These are phyloP conservation scores for Hyphopichia wangnamkhiaoensis DNA, from an alignment of 1,139 yeast species.

Conservation along the genomic window DNA sequence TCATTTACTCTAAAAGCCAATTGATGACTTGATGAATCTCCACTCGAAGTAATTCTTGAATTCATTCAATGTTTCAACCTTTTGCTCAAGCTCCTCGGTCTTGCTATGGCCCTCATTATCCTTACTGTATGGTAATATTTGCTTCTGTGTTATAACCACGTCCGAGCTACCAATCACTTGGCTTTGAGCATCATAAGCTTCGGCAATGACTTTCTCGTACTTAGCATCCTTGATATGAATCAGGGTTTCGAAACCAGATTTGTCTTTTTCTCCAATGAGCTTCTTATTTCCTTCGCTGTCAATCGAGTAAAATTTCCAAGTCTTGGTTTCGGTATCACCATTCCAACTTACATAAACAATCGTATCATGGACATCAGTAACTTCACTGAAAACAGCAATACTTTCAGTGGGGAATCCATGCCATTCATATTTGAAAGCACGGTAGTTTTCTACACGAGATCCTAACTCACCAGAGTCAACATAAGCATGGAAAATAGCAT, in stretches of 20 bases:
- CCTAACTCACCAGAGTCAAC: slow-evolving; percentile 32
- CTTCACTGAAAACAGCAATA: slow-evolving; percentile 26
- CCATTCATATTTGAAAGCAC: slow-evolving; percentile 41
- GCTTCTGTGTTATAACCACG: slow-evolving; percentile 1
- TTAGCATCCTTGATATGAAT: slow-evolving; percentile 10
- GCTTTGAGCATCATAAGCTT: slow-evolving; percentile 21
- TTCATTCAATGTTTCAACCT: no score
- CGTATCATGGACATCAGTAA: slow-evolving; percentile 16
- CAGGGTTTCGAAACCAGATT: slow-evolving; percentile 31
- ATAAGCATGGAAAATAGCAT: slow-evolving; percentile 34
- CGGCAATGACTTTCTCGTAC: slow-evolving; percentile 17
- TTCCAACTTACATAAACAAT: slow-evolving; percentile 37
- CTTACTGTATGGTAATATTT: background rate
- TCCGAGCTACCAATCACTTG: slow-evolving; percentile 14
- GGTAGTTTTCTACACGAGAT: slow-evolving; percentile 28
- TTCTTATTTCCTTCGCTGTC: slow-evolving; percentile 13
- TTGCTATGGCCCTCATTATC: background rate
- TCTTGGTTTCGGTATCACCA: slow-evolving; percentile 36
- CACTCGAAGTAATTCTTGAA: slow-evolving; percentile 1
- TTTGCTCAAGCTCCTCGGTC: background rate
- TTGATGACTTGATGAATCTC: background rate
- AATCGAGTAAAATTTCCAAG: slow-evolving; percentile 26
- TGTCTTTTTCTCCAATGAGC: slow-evolving; percentile 20
- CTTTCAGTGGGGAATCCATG: slow-evolving; percentile 33
- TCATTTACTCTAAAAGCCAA: background rate